Evolutionary conservation across 257 asterid genomes (phyloP).

Genomic region (Solanum chiquidenum): DNA sequence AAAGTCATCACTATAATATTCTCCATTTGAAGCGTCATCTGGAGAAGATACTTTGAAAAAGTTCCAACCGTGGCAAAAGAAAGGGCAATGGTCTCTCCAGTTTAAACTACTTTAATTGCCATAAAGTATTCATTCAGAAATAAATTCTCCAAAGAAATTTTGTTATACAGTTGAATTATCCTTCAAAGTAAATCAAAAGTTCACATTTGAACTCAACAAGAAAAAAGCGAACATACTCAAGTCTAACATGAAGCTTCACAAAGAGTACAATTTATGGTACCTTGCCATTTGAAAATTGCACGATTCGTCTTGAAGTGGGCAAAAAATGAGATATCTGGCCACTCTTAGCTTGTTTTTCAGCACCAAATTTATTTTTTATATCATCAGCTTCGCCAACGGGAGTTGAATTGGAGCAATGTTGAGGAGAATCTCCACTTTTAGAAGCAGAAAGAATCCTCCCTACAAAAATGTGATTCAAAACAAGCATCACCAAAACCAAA

Average conservation of each 20-base stretch:
- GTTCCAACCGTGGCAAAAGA: neutral
- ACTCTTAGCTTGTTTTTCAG: constrained; percentile 22
- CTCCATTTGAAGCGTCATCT: neutral
- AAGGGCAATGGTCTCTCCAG: neutral
- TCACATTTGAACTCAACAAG: neutral
- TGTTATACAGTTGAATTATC: neutral
- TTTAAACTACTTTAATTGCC: neutral
- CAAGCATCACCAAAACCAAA: neutral
- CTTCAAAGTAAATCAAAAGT: neutral
- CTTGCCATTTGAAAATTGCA: constrained; percentile 90
- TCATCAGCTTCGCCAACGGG: constrained; percentile 17
- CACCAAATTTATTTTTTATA: constrained; percentile 9
- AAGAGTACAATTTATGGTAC: constrained; percentile 18
- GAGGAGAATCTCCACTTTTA: constrained; percentile 27
- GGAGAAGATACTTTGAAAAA: neutral
- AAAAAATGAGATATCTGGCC: constrained; percentile 68
- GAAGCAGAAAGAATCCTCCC: constrained; percentile 75
- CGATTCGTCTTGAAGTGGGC: constrained; percentile 91
- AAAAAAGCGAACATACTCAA: neutral
- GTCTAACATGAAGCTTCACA: neutral
- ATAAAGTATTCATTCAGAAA: neutral
- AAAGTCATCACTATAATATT: neutral
- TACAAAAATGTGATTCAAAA: constrained; percentile 11
- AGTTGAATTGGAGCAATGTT: constrained; percentile 18
- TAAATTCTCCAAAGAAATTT: neutral